These are phyloP conservation scores for Alternaria brassicicola DNA, from an alignment of 2,329 filamentous ascomycete genomes.

Conservation along the genomic window DNA sequence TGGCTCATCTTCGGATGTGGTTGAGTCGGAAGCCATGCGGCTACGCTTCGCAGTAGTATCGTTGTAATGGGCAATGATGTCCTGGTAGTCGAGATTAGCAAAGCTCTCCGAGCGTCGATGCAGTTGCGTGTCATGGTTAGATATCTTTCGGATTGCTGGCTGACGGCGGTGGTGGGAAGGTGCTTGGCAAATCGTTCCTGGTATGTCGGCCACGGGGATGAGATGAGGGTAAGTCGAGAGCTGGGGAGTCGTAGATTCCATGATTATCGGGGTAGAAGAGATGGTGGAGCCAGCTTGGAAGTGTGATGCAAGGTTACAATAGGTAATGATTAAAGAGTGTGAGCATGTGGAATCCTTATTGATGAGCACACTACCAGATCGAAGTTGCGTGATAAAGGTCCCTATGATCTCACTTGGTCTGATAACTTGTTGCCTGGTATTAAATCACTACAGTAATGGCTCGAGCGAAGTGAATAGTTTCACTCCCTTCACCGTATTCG, in stretches of 20 bases:
- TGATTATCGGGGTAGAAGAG: not conserved
- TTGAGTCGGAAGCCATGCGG: not conserved
- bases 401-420: not conserved
- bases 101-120: not conserved
- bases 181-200: not conserved
- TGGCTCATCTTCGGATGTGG: not conserved
- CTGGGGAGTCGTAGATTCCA: not conserved
- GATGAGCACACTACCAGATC: not conserved
- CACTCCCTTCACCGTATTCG: not conserved
- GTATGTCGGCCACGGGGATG: not conserved
- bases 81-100: not conserved
- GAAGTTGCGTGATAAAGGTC: not conserved
- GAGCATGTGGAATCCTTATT: not conserved
- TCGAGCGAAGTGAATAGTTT: not conserved
- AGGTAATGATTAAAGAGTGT: not conserved
- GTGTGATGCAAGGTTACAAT: not conserved
- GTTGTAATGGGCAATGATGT: not conserved
- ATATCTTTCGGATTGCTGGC: not conserved
- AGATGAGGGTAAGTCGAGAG: not conserved
- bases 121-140: not conserved
- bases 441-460: not conserved
- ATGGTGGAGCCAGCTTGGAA: not conserved
- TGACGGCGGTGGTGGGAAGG: not conserved
- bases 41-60: not conserved
- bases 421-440: not conserved